Base-by-base conservation (phyloP, 108 stramenopile species). In the Cyclostephanos tholiformis region DNA sequence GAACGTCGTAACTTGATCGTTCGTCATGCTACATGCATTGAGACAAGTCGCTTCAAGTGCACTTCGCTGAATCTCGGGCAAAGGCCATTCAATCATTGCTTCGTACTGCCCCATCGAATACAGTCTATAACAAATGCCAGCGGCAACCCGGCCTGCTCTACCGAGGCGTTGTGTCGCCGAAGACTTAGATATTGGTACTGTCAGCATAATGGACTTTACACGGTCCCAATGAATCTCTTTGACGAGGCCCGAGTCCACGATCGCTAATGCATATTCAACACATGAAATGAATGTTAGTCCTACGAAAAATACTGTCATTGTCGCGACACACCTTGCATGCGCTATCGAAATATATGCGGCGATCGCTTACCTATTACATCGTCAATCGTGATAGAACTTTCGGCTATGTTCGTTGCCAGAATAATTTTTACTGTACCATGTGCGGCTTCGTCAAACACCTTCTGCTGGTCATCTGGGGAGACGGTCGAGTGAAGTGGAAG, bases 401-500 rank as follows among this genome's bases (percentile, higher is more conserved):
- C 98, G 39, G 98, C 98, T 70, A 99, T 98, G 69, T 99, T 99
- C 7, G 98, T 99, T 9, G 99, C 97, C 11, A 99, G 86, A 14
- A 99, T 90, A 36, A 91, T 88, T 74, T 97, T 98, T 17, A 97
- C 85, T 3, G 95, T 72, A 10, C 97, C 96, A 13, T 77, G 38
- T 17, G 96, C 96, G 20, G 98, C 97, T 4, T 97, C 96, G 48
- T 96, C 95, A 71, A 99, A 99, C 51, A 99, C 97, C 36, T 96
- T 90, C 22, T 95, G 95, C 71, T 99, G 98, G 92, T 98, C 96
- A 80, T 99, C 96, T 19, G 92, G 87, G 8, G 98, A 97, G 36
- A 97, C 71, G 5, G 98, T 86, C 10, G 96, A 97, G 71, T 99
- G 98, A 8, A 97, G 97, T 4, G 97, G 97, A 8, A 98, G 82